These are phyloP conservation scores for Triticum dicoccoides DNA, from an alignment of 176 grass and related monocot species.

Conservation along the genomic window DNA sequence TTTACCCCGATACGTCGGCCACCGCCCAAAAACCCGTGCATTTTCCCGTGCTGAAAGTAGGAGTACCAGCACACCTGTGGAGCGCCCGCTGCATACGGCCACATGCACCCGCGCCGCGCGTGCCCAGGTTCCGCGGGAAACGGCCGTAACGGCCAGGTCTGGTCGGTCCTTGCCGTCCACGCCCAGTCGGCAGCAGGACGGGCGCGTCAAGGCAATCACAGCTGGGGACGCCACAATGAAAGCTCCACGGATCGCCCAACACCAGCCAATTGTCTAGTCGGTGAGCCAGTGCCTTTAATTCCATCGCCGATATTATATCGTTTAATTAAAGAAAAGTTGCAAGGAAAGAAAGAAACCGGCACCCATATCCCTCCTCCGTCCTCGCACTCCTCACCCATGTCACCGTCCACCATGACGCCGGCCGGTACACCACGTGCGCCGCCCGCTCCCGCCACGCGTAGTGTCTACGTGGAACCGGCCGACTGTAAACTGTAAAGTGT, in stretches of 20 bases:
- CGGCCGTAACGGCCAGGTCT: constrained; percentile 13
- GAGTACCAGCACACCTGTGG: background rate
- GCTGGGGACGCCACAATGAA: background rate
- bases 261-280: background rate
- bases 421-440: background rate
- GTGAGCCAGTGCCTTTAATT: background rate
- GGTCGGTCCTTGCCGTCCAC: background rate
- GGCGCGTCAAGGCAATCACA: background rate
- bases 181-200: background rate
- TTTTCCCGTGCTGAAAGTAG: background rate
- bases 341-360: background rate
- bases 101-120: background rate
- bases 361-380: background rate
- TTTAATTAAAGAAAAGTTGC: background rate
- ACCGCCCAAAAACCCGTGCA: background rate
- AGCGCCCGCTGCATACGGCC: constrained; percentile 3
- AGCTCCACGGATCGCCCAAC: background rate
- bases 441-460: background rate
- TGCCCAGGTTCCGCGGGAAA: background rate
- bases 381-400: background rate
- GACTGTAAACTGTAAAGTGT: background rate
- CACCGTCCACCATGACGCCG: constrained; percentile 34
- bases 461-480: background rate
- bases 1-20: background rate
- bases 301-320: background rate